phyloP scores from a whole-genome alignment of 2,329 filamentous ascomycete species.

The Aspergillus sp. region DNA sequence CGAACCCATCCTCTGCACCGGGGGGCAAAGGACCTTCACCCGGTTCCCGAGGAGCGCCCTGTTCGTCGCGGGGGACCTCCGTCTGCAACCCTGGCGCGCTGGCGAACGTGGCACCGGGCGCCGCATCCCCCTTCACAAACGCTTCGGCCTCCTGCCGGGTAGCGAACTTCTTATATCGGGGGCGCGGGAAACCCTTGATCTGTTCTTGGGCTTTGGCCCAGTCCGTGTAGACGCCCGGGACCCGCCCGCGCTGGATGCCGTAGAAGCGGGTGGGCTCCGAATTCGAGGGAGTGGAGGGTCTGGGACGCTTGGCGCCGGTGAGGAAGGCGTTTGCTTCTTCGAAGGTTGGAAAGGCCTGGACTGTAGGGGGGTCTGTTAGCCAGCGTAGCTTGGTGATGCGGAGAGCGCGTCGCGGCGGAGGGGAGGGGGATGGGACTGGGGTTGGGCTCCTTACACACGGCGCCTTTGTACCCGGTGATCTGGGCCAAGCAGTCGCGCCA shows the following conservation, averaged over 20 bases:
- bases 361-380: constrained; percentile 41
- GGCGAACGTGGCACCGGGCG: constrained; percentile 19
- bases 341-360: constrained; percentile 72
- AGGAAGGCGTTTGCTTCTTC: constrained; percentile 79
- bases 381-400: not conserved
- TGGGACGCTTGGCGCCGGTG: constrained; percentile 54
- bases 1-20: constrained; percentile 61
- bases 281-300: constrained; percentile 32
- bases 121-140: constrained; percentile 58
- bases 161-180: constrained; percentile 66
- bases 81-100: constrained; percentile 38
- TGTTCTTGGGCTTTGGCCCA: constrained; percentile 71
- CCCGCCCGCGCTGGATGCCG: constrained; percentile 56
- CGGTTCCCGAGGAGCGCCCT: constrained; percentile 46
- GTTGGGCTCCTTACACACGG: constrained; percentile 58
- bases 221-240: constrained; percentile 61
- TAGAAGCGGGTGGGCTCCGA: constrained; percentile 54
- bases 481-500: constrained; percentile 63
- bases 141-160: constrained; percentile 71
- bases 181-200: constrained; percentile 69
- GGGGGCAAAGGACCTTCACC: constrained; percentile 55
- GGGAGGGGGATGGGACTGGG: no score
- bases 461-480: constrained; percentile 62
- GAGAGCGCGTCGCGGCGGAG: no score
- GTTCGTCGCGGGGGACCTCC: constrained; percentile 42